phyloP scores from a whole-genome alignment of 768 basidiomycete genomes.

The Phaeolepiota aurea region DNA sequence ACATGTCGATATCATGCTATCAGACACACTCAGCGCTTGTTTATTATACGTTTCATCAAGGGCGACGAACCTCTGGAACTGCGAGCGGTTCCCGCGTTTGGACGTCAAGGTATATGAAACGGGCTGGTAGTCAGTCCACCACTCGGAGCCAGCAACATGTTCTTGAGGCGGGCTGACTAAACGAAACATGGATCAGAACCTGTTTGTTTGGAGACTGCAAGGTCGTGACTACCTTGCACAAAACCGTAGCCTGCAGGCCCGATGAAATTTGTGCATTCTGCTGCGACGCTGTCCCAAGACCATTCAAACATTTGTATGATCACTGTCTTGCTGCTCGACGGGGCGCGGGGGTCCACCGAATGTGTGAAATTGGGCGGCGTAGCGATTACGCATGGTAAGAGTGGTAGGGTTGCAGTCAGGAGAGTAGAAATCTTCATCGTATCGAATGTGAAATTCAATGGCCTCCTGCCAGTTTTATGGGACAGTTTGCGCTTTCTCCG shows the following conservation, averaged over 20 bases:
- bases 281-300: conserved; percentile 50
- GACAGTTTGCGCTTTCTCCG: no score
- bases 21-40: not conserved
- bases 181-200: conserved; percentile 43
- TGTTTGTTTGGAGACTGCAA: not conserved
- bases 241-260: conserved; percentile 64
- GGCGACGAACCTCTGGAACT: conserved; percentile 30
- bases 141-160: conserved; percentile 48
- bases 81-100: conserved; percentile 51
- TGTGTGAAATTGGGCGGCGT: no score
- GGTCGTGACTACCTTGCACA: conserved; percentile 47
- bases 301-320: conserved; percentile 71
- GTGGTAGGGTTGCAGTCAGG: not conserved
- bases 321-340: conserved; percentile 29
- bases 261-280: conserved; percentile 57
- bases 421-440: not conserved
- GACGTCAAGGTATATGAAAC: conserved; percentile 60
- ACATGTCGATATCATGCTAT: conserved; percentile 40
- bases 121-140: conserved; percentile 74
- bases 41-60: conserved; percentile 8
- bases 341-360: conserved; percentile 12
- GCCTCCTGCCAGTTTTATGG: no score
- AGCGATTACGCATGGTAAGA: no score
- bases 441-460: no score
- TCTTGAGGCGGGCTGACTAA: conserved; percentile 29